phyloP scores from a whole-genome alignment of 805 yeast genomes.

The Clavispora carvajalis region DNA sequence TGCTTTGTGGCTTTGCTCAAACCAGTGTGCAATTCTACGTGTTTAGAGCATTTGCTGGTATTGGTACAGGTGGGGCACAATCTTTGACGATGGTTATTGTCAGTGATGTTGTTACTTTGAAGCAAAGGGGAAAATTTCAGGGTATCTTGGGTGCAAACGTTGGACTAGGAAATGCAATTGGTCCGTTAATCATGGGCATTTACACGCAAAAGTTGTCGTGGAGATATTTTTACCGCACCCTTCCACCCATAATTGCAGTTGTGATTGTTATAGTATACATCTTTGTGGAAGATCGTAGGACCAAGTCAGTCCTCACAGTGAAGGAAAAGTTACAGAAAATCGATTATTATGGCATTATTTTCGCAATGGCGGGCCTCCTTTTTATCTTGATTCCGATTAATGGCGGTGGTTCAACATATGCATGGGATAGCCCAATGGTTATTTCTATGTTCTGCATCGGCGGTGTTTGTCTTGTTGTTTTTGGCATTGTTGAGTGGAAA shows the following conservation, averaged over 20 bases:
- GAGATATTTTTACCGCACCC: constrained; percentile 49
- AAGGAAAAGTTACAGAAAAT: constrained; percentile 38
- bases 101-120: constrained; percentile 50
- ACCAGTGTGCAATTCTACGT: constrained; percentile 42
- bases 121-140: constrained; percentile 49
- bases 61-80: constrained; percentile 54
- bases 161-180: constrained; percentile 49
- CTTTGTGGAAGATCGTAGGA: constrained; percentile 32
- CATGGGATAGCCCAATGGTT: constrained; percentile 45
- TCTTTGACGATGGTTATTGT: constrained; percentile 48
- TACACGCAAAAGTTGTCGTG: constrained; percentile 42
- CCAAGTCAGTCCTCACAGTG: constrained; percentile 24
- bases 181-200: constrained; percentile 53
- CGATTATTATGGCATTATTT: constrained; percentile 49
- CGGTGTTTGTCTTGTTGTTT: constrained; percentile 29
- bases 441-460: constrained; percentile 33
- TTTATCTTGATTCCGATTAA: constrained; percentile 50
- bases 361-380: constrained; percentile 44
- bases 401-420: constrained; percentile 56
- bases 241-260: constrained; percentile 37
- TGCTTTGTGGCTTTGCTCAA: constrained; percentile 36
- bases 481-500: constrained; percentile 47
- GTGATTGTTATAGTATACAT: constrained; percentile 27
- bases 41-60: constrained; percentile 52
- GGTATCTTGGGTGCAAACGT: constrained; percentile 49